Evolutionary conservation across 352 stramenopile genomes (phyloP), one percentile per base, ranked within the genome.

Genomic region (Elongisporangium senticosum): DNA sequence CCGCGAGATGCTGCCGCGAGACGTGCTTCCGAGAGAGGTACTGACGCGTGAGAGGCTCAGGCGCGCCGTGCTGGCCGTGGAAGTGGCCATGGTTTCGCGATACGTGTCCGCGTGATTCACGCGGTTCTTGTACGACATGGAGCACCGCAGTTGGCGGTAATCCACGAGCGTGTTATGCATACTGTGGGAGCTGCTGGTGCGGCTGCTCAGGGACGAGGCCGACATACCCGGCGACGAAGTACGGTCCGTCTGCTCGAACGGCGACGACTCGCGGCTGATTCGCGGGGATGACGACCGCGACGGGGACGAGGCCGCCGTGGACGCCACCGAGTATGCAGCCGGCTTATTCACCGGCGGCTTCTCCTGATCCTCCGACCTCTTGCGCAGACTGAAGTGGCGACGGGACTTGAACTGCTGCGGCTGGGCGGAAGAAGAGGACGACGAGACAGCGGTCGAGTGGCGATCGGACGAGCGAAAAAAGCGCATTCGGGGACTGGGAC

Each of bases 101-200:
- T 64, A 71, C 6, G 68, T 55, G 21, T 77, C 71, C 19, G 40
- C 33, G 22, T 50, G 68, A 22, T 70, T 71, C 23, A 74, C 58
- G 43, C 83, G 85, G 69, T 92, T 94, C 70, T 92, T 94, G 74
- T 94, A 94, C 24, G 72, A 86, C 85, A 94, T 94, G 51, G 83
- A 93, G 67, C 78, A 90, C 53, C 77, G 78, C 23, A 94, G 71
- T 67, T 94, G 81, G 4, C 77, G 72, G 63, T 89, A 94, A 51
- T 86, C 77, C 0, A 78, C 82, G 43, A 94, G 72, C 40, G 73
- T 85, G 40, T 81, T 77, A 53, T 68, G 68, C 54, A 62, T 67
- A 17, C 67, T 71, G 1, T 20, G 33, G 53, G 33, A 22, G 49
- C 55, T 68, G 56, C 54, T 68, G 53, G 17, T 59, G 39, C 49